These are phyloP conservation scores for Aquilaria sinensis DNA, from an alignment of 345 rosid genomes.

Conservation along the genomic window DNA sequence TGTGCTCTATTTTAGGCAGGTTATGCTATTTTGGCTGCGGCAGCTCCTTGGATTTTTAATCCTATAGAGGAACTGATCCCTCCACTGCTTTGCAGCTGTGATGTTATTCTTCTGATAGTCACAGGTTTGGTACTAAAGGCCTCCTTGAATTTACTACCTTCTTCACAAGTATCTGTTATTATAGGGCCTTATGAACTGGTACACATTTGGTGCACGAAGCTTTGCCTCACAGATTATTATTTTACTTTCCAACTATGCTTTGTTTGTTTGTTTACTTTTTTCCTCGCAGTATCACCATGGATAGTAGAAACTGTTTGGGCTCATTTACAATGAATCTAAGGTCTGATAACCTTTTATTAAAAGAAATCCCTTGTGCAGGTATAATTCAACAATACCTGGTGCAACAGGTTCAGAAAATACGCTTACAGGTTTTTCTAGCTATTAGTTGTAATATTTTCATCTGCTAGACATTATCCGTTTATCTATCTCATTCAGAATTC, in stretches of 20 bases:
- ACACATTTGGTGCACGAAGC: too few relatives aligned
- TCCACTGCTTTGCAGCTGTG: constrained; percentile 68
- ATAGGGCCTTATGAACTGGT: too few relatives aligned
- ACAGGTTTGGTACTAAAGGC: constrained; percentile 38
- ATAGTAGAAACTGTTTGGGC: neutral
- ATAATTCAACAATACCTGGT: constrained; percentile 84
- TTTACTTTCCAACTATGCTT: too few relatives aligned
- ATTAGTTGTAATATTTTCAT: neutral
- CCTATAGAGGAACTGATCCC: constrained; percentile 33
- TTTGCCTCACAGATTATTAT: too few relatives aligned
- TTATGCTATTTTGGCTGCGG: constrained; percentile 68
- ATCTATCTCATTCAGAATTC: too few relatives aligned
- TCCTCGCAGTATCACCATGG: neutral
- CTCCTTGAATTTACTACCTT: constrained; percentile 5
- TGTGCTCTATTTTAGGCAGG: constrained; percentile 48
- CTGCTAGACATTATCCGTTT: constrained; percentile 6
- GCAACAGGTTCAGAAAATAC: constrained; percentile 87
- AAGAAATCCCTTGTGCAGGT: constrained; percentile 33
- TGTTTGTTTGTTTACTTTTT: too few relatives aligned
- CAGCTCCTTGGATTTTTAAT: constrained; percentile 61
- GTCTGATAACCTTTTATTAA: constrained; percentile 8
- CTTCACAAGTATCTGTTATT: neutral
- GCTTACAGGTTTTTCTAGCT: constrained; percentile 58
- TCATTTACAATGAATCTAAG: neutral
- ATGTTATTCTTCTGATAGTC: constrained; percentile 59